phyloP scores from a whole-genome alignment of 164 flowering plant genomes.

The Vitis cinerea region DNA sequence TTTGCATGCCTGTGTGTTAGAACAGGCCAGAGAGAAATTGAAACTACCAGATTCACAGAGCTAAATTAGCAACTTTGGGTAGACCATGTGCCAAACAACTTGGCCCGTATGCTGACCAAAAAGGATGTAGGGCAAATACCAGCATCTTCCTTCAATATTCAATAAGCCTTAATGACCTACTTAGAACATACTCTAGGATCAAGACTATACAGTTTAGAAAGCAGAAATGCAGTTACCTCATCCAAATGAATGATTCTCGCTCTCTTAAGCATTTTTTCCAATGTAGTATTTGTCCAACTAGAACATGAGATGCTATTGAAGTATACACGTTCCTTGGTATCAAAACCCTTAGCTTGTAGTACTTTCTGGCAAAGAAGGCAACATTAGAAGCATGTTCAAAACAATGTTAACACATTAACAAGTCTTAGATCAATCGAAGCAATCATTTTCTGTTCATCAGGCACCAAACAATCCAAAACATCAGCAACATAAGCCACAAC shows the following conservation, averaged over 20 bases:
- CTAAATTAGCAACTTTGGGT: not conserved
- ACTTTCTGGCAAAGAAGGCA: slow-evolving; percentile 40
- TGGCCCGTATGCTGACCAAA: no score
- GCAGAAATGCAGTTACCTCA: slow-evolving; percentile 48
- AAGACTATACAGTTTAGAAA: not conserved
- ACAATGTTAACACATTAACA: not conserved
- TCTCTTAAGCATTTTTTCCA: slow-evolving; percentile 47
- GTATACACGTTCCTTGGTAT: slow-evolving; percentile 28
- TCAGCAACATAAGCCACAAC: not conserved
- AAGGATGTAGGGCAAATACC: not conserved
- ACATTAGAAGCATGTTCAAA: not conserved
- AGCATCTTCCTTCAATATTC: not conserved
- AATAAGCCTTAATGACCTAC: no score
- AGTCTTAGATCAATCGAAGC: not conserved
- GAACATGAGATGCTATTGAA: slow-evolving; percentile 25
- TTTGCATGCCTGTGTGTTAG: not conserved
- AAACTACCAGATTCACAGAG: not conserved
- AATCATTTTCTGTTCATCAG: not conserved
- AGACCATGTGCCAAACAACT: not conserved
- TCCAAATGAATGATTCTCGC: slow-evolving; percentile 63
- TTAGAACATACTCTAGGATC: not conserved
- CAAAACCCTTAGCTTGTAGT: slow-evolving; percentile 41
- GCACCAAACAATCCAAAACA: not conserved
- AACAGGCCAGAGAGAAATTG: not conserved
- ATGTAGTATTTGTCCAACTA: slow-evolving; percentile 18